Evolutionary conservation across 768 basidiomycete species (phyloP).

Genomic region (Amanita rimosa): DNA sequence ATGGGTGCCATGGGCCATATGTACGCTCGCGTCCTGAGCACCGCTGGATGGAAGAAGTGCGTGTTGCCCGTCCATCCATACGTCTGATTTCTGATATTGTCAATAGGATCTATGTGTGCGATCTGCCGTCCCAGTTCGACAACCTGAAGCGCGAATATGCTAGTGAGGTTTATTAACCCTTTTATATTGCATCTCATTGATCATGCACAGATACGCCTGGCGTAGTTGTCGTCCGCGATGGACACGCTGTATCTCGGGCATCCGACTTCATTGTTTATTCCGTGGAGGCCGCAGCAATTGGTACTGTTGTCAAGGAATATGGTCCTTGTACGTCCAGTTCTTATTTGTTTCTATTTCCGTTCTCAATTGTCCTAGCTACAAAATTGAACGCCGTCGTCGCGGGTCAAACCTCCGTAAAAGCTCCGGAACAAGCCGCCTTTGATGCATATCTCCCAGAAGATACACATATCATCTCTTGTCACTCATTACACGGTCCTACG

Average conservation of each 20-base stretch:
- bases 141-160: slow-evolving; percentile 46
- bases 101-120: slow-evolving; percentile 81
- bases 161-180: slow-evolving; percentile 25
- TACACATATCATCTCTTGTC: slow-evolving; percentile 82
- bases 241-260: slow-evolving; percentile 78
- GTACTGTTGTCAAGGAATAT: slow-evolving; percentile 72
- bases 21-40: slow-evolving; percentile 74
- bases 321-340: slow-evolving; percentile 68
- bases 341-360: neutral
- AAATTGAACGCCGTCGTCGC: slow-evolving; percentile 88
- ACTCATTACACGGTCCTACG: slow-evolving; percentile 89
- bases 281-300: slow-evolving; percentile 86
- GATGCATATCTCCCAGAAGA: slow-evolving; percentile 81
- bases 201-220: slow-evolving; percentile 37
- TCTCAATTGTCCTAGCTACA: slow-evolving; percentile 47
- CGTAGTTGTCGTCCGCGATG: slow-evolving; percentile 61
- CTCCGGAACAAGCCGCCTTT: slow-evolving; percentile 84
- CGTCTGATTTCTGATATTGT: slow-evolving; percentile 2
- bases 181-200: neutral
- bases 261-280: slow-evolving; percentile 94
- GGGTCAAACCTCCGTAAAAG: slow-evolving; percentile 96
- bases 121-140: slow-evolving; percentile 65
- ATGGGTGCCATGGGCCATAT: slow-evolving; percentile 98
- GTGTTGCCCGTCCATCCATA: slow-evolving; percentile 5
- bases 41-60: slow-evolving; percentile 81